Evolutionary conservation across 2,329 filamentous ascomycete genomes (phyloP).

Genomic region (Penicillium sp.): DNA sequence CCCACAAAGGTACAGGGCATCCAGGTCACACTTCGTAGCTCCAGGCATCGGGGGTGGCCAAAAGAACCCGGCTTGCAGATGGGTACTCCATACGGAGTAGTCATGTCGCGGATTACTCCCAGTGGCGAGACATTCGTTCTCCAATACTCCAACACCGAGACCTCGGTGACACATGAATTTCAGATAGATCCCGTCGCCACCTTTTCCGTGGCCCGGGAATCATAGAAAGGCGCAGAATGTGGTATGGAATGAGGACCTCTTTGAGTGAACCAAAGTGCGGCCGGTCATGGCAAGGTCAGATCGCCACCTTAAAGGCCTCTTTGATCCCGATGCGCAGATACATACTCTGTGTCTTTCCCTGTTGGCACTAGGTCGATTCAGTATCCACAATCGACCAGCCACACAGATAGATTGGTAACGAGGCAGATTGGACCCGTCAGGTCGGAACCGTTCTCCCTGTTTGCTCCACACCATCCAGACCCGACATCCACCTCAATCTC

Average conservation of each 20-base stretch:
- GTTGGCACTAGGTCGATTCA: slow-evolving; percentile 2
- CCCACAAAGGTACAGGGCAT: neutral
- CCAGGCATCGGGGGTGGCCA: slow-evolving; percentile 13
- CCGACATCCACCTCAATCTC: neutral
- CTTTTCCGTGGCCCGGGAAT: neutral
- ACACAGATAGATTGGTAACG: neutral
- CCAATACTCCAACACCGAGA: neutral
- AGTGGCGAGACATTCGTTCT: neutral
- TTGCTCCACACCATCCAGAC: neutral
- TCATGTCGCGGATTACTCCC: neutral
- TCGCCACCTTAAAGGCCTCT: neutral
- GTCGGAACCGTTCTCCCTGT: neutral
- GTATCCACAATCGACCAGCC: slow-evolving; percentile 1
- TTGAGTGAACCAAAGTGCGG: neutral
- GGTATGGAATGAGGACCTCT: neutral
- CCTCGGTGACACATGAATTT: slow-evolving; percentile 17
- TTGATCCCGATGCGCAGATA: neutral
- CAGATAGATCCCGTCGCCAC: neutral
- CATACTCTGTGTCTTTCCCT: neutral
- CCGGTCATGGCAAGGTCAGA: neutral
- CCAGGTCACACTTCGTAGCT: neutral
- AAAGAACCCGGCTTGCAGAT: slow-evolving; percentile 5
- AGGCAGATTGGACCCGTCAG: neutral
- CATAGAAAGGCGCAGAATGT: neutral
- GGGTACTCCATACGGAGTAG: neutral